Base-by-base conservation (phyloP, 2,329 filamentous ascomycete species). In the Elsinoe ampelina region DNA sequence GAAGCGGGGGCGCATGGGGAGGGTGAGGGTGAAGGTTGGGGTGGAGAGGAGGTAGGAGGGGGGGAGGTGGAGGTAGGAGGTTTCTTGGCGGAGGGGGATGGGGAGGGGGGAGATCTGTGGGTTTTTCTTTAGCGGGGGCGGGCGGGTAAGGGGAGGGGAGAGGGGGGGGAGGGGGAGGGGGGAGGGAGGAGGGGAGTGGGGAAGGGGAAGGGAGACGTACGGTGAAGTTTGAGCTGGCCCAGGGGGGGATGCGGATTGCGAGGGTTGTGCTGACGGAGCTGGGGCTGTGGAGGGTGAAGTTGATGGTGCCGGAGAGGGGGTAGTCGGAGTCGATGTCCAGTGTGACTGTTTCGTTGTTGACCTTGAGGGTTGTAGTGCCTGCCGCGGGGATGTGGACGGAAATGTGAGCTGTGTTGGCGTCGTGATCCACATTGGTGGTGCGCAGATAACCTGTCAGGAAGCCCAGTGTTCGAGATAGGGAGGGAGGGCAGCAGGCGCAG, bases 401-500 rank as follows among this genome's bases (percentile, higher is more conserved):
- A 36, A 83, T 63, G 30, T 72, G 73, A 0, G 65, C 68, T 2
- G 26, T 20, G 7, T 64, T 62, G 12, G 52, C 36, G 5, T 64
- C 58, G 2, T 59, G 60, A 1, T 60, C 50, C 0, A 61, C 59
- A 0, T 71, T 68, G 34, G 71, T 73, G 17, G 74, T 74, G 77
- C 79, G 82, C 0, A 81, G 63, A 60, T 82, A 82, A 0, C 80
- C 79, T 1, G 80, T 80, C 20, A 83, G 67, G 20, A 74, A 78
- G 0, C 78, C 81, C 47, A 82, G 74, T 1, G 82, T 67, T 22
- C 80, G 71, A 19, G 77, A 74, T 1, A 84, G 69, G 61, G 83
- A 84, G 0, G 81, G 81, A 2, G 81, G 81, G 62, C 81, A 84
- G 60, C 80, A 84, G 5, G 79, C 79, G 36, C 75, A 77, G 50